A percentile compares a stretch with the other conserved stretches of the same genome.
Conservation (phyloP, 1,284 basidiomycete species). For the Ceratobasidium sp. region DNA sequence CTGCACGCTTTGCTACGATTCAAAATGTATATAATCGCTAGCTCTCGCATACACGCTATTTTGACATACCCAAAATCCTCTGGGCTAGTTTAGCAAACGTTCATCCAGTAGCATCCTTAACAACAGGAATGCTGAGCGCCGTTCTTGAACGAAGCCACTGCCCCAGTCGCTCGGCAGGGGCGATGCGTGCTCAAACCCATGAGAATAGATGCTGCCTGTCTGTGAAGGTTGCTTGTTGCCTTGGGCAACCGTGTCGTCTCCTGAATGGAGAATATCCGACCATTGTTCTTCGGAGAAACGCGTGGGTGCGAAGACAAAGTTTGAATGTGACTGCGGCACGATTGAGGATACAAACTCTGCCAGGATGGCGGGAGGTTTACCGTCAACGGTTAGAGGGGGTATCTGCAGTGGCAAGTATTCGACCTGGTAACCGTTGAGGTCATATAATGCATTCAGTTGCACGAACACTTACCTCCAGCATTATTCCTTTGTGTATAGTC, state of each 20-base stretch:
- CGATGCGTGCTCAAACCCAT: slow-evolving; percentile 37
- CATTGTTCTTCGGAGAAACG: slow-evolving; percentile 43
- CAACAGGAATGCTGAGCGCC: slow-evolving; percentile 39
- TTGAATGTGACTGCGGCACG: slow-evolving; percentile 35
- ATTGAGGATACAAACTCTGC: slow-evolving; percentile 39
- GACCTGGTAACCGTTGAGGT: not conserved
- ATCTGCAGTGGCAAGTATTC: slow-evolving; percentile 37
- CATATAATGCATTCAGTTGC: not conserved
- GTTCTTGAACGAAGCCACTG: slow-evolving; percentile 36
- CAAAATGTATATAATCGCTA: slow-evolving; percentile 37
- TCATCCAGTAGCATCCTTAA: slow-evolving; percentile 43
- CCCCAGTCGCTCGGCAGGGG: slow-evolving; percentile 35
- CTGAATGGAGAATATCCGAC: slow-evolving; percentile 25
- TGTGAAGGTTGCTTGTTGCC: not conserved
- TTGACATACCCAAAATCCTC: not conserved
- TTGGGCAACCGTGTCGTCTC: not conserved
- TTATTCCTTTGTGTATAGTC: slow-evolving; percentile 26
- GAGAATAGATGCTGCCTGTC: slow-evolving; percentile 19
- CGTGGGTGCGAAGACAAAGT: slow-evolving; percentile 16
- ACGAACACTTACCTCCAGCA: slow-evolving; percentile 32
- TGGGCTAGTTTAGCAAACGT: slow-evolving; percentile 18
- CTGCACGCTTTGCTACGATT: not conserved
- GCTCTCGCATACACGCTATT: slow-evolving; percentile 29
- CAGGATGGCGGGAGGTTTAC: slow-evolving; percentile 40
- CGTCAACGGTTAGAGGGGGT: slow-evolving; percentile 25